phyloP scores from a whole-genome alignment of 805 yeast species.

The Pichia exigua region DNA sequence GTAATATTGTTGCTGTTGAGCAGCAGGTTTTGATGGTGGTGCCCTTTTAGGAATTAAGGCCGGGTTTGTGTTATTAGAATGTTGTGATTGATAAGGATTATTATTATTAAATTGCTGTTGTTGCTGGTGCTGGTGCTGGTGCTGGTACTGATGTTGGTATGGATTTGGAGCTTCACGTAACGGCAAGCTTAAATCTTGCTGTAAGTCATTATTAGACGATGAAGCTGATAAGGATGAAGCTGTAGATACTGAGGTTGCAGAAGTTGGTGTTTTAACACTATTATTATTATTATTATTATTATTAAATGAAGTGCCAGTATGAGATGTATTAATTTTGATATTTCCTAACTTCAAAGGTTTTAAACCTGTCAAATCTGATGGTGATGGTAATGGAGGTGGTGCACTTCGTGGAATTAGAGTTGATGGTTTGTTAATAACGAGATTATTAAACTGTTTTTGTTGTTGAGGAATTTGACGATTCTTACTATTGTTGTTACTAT shows the following conservation, averaged over 20 bases:
- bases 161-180: slow-evolving; percentile 15
- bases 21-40: slow-evolving; percentile 4
- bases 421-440: slow-evolving; percentile 3
- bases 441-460: not conserved
- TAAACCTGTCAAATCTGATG: not conserved
- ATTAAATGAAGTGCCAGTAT: no score
- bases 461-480: not conserved
- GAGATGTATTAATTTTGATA: not conserved
- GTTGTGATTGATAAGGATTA: not conserved
- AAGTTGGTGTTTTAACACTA: not conserved
- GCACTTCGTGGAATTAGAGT: not conserved
- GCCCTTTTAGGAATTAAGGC: slow-evolving; percentile 4
- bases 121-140: slow-evolving; percentile 10
- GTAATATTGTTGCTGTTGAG: slow-evolving; percentile 9
- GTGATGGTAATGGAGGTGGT: slow-evolving; percentile 2
- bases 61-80: not conserved
- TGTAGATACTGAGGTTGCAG: slow-evolving; percentile 6
- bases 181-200: slow-evolving; percentile 3
- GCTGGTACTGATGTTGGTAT: slow-evolving; percentile 8
- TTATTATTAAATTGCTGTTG: slow-evolving; percentile 12
- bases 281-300: not conserved
- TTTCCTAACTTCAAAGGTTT: slow-evolving; percentile 1
- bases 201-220: not conserved
- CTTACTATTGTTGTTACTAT: not conserved
- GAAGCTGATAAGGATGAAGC: not conserved